These are phyloP conservation scores for Solanum sejunctum DNA, from an alignment of 257 asterid species.

Conservation along the genomic window DNA sequence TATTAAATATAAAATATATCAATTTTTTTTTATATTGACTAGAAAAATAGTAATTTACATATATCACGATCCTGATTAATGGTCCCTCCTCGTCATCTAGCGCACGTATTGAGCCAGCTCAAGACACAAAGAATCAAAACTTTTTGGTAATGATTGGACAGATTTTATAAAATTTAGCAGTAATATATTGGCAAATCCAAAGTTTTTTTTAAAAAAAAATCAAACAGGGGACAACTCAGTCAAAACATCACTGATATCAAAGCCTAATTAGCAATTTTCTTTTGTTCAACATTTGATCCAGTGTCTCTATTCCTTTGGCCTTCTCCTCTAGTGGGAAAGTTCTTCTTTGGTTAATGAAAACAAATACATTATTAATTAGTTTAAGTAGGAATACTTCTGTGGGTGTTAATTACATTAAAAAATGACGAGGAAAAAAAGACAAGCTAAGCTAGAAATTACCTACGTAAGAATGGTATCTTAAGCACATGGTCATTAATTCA, in stretches of 20 bases:
- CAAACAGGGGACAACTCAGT: neutral
- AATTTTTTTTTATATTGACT: neutral
- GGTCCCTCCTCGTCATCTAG: neutral
- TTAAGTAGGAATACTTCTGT: neutral
- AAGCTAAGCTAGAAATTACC: neutral
- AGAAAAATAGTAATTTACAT: neutral
- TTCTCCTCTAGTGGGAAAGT: constrained; percentile 14
- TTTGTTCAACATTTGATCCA: constrained; percentile 14
- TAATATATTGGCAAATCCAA: constrained; percentile 1
- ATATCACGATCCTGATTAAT: neutral
- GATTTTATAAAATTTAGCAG: neutral
- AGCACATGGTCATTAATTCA: constrained; percentile 27
- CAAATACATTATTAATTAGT: neutral
- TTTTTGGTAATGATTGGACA: constrained; percentile 27
- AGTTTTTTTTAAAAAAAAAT: neutral
- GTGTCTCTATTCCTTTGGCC: constrained; percentile 42
- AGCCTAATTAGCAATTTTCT: neutral
- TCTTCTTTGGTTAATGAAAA: constrained; percentile 5
- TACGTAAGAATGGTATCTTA: constrained; percentile 14
- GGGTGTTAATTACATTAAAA: neutral
- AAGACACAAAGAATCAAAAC: neutral
- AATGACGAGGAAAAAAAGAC: neutral
- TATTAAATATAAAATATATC: neutral
- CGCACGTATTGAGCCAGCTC: neutral
- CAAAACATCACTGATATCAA: constrained; percentile 12